Conservation (phyloP, 2,329 filamentous ascomycete genomes). For the Anthostomella pinea region DNA sequence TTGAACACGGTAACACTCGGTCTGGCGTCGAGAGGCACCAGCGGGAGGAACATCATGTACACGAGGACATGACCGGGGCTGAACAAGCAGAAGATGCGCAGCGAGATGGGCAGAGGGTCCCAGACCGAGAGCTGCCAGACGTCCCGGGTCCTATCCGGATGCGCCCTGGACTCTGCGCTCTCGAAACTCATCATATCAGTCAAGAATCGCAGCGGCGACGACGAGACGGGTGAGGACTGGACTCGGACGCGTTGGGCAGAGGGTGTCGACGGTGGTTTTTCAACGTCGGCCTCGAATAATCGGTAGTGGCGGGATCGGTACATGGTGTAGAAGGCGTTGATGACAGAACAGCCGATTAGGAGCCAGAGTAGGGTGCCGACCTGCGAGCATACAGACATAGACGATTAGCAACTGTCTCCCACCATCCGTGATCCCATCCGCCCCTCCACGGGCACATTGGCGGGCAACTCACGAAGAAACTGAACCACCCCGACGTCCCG, state of each 20-base stretch:
- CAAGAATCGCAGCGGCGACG: conserved; percentile 76
- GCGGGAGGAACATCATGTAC: conserved; percentile 84
- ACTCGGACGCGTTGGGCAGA: conserved; percentile 87
- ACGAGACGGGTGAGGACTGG: conserved; percentile 73
- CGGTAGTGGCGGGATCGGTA: conserved; percentile 81
- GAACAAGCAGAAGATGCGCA: conserved; percentile 85
- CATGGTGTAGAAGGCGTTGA: conserved; percentile 81
- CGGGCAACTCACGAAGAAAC: conserved; percentile 46
- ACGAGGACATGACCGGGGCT: conserved; percentile 90
- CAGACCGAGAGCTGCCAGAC: conserved; percentile 95
- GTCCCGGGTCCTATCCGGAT: conserved; percentile 77
- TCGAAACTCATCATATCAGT: conserved; percentile 64
- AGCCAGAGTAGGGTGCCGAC: conserved; percentile 68
- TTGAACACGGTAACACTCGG: conserved; percentile 86
- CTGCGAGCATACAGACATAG: conserved; percentile 44
- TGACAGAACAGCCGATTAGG: conserved; percentile 62
- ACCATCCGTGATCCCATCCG: conserved; percentile 12
- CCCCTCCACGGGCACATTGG: too few species aligned
- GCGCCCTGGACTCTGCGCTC: conserved; percentile 76
- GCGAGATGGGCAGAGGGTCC: conserved; percentile 83
- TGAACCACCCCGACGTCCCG: conserved; percentile 62
- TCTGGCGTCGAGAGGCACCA: conserved; percentile 69
- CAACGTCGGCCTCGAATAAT: conserved; percentile 83
- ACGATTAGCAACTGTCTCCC: conserved; percentile 13
- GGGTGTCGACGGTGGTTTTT: conserved; percentile 71